Base-by-base conservation (phyloP, 2,329 filamentous ascomycete genomes). In the Emericellopsis atlantica region DNA sequence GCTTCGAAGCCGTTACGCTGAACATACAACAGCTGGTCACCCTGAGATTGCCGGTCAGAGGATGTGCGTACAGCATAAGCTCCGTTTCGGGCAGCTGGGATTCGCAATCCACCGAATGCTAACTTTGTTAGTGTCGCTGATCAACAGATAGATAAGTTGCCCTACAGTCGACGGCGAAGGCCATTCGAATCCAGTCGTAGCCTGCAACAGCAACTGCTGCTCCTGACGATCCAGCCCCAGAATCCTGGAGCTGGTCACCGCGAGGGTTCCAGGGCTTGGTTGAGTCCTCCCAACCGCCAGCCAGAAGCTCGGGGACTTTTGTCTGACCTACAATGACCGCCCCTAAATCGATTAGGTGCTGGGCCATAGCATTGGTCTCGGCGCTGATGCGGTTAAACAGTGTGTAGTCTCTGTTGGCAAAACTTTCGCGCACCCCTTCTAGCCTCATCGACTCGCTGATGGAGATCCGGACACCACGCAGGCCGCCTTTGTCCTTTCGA, bases 291-390 rank as follows among this genome's bases (percentile, higher is more conserved):
- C 62, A 65, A 41, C 44, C 42, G 6, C 56, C 56, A 5, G 59
- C 51, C 11, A 64, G 64, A 39, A 75, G 65, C 45, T 71, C 67
- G 1, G 65, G 59, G 3, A 64, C 63, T 46, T 70, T 73, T 18
- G 68, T 69, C 55, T 73, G 75, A 4, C 72, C 71, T 0, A 76
- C 57, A 10, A 75, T 51, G 8, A 74, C 55, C 0, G 74, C 79
- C 1, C 81, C 80, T 3, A 73, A 66, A 40, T 77, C 68, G 4
- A 82, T 63, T 1, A 85, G 55, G 64, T 60, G 39, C 76, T 69
- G 0, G 78, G 65, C 2, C 70, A 61, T 0, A 66, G 51, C 0
- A 72, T 69, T 2, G 72, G 78, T 3, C 49, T 51, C 2, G 56
- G 63, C 4, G 52, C 52, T 0, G 64, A 58, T 3, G 63, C 50